Base-by-base conservation (phyloP, 495 filamentous ascomycete genomes). In the Annulohypoxylon stygium region DNA sequence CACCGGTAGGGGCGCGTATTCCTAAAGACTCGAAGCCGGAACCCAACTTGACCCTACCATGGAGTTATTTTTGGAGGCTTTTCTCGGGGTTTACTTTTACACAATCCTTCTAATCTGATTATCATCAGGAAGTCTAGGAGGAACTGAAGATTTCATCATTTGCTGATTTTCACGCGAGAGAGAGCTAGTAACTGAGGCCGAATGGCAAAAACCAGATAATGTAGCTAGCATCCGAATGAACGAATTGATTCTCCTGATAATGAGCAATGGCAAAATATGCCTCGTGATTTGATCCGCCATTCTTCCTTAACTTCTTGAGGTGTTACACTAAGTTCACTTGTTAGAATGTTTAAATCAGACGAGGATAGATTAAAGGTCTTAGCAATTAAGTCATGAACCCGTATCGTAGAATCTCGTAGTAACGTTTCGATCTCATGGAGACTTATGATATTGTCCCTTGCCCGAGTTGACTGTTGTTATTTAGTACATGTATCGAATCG, bases 401-500 rank as follows among this genome's bases (percentile, higher is more conserved):
- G 26, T 45, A 4, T 53, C 48, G 41, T 58, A 45, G 11, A 5
- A 36, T 54, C 26, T 54, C 20, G 57, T 20, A 34, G 36, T 34
- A 30, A 43, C 20, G 14, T 37, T 47, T 43, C 12, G 5, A 12
- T 53, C 20, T 18, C 50, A 45, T 48, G 3, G 33, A 51, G 51
- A 64, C 18, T 8, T 23, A 30, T 57, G 12, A 14, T 23, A 16
- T 53, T 34, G 20, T 37, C 51, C 64, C 41, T n/a, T 2, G 30
- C 10, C 25, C 25, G 48, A 68, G 59, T 73, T 58, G 25, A 55
- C 62, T 55, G 57, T 3, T 4, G 25, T 23, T 37, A 37, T 73
- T 69, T 73, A 30, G 61, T 73, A 73, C 70, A 73, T 34, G 60
- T 65, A 69, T 55, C 70, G 37, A 69, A 8, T 6, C 50, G 50